Evolutionary conservation across 768 basidiomycete species (phyloP).

Genomic region (Tricholoma hemisulphureum): DNA sequence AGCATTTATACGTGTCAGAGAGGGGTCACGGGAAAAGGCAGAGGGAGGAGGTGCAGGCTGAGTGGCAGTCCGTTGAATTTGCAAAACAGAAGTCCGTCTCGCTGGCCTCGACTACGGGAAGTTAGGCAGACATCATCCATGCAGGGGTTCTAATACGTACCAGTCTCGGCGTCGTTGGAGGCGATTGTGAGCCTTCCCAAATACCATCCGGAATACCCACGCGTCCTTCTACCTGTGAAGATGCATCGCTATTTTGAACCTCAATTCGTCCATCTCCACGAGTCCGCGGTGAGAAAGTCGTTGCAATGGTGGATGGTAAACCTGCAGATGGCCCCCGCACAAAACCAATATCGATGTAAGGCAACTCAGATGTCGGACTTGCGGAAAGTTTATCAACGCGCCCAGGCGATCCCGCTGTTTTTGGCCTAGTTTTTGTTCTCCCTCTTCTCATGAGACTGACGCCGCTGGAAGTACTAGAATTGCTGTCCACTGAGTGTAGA

Average conservation of each 20-base stretch:
- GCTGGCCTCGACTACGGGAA: constrained; percentile 13
- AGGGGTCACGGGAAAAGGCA: constrained; percentile 50
- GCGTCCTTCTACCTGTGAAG: constrained; percentile 4
- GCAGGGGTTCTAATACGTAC: constrained; percentile 30
- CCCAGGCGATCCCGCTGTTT: constrained; percentile 33
- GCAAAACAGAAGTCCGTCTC: constrained; percentile 16
- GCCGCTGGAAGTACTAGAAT: constrained; percentile 48
- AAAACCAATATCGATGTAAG: constrained; percentile 29
- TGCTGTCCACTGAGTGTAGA: constrained; percentile 49
- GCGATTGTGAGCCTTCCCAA: constrained; percentile 7
- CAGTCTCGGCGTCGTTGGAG: constrained; percentile 27
- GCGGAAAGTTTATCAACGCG: constrained; percentile 23
- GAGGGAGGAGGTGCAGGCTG: constrained; percentile 40
- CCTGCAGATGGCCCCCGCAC: constrained; percentile 25
- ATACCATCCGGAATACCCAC: background rate
- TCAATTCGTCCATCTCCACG: constrained; percentile 11
- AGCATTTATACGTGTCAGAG: constrained; percentile 33
- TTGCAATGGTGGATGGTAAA: constrained; percentile 9
- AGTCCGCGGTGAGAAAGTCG: constrained; percentile 21
- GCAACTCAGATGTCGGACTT: constrained; percentile 30
- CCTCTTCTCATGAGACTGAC: constrained; percentile 52
- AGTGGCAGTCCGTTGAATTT: constrained; percentile 16
- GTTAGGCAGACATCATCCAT: constrained; percentile 6
- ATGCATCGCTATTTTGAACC: background rate
- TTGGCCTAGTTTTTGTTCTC: constrained; percentile 54